Conservation (phyloP, 805 yeast genomes). For the Metschnikowia baotianmanensis region DNA sequence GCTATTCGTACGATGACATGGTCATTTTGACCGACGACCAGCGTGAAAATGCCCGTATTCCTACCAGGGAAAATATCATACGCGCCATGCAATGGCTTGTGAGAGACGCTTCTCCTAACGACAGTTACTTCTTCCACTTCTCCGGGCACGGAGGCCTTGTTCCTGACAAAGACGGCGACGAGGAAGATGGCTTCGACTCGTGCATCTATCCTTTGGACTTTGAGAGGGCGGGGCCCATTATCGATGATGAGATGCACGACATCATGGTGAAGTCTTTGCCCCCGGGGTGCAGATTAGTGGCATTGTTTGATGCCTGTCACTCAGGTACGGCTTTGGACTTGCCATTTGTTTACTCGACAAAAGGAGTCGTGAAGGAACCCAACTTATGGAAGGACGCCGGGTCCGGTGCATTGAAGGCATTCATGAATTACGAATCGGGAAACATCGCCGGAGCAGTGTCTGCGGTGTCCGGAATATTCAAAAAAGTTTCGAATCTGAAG, state of each 20-base stretch:
- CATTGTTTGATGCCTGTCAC: constrained; percentile 82
- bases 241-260: constrained; percentile 74
- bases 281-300: constrained; percentile 74
- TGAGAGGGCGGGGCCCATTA: constrained; percentile 60
- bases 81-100: constrained; percentile 84
- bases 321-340: constrained; percentile 81
- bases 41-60: constrained; percentile 46
- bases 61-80: constrained; percentile 67
- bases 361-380: constrained; percentile 81
- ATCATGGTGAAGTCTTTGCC: constrained; percentile 67
- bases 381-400: constrained; percentile 76
- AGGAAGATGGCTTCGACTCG: constrained; percentile 71
- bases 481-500: constrained; percentile 26
- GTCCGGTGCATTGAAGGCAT: constrained; percentile 48
- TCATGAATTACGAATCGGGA: constrained; percentile 26
- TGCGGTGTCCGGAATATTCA: constrained; percentile 33
- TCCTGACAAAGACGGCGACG: constrained; percentile 68
- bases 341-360: constrained; percentile 78
- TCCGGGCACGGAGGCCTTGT: constrained; percentile 87
- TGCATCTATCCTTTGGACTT: constrained; percentile 74
- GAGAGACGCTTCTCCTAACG: constrained; percentile 68
- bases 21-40: constrained; percentile 59
- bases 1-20: constrained; percentile 53
- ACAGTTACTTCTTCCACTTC: constrained; percentile 76
- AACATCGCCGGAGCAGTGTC: constrained; percentile 39